phyloP scores from a whole-genome alignment of 139 green algal species.

The Tetradesmus obliquus region DNA sequence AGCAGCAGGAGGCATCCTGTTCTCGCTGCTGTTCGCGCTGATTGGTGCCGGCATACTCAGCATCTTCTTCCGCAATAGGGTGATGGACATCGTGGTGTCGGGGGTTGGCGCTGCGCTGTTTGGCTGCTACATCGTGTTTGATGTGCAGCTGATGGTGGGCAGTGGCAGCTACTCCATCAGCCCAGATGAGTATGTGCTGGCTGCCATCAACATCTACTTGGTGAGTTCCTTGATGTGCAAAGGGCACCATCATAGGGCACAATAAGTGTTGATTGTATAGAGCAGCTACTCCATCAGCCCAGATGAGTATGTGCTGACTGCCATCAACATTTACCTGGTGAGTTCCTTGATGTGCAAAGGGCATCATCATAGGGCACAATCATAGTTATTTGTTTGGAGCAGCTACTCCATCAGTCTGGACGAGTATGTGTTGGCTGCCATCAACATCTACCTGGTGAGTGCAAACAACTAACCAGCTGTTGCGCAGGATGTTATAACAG shows the following conservation, averaged over 20 bases:
- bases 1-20: slow-evolving; percentile 40
- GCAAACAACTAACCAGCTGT: too few species aligned
- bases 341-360: not conserved
- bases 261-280: too few species aligned
- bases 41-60: slow-evolving; percentile 30
- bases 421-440: not conserved
- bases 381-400: not conserved
- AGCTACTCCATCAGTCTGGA: slow-evolving; percentile 15
- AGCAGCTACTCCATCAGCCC: slow-evolving; percentile 28
- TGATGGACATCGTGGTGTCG: slow-evolving; percentile 21
- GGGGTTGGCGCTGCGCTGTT: slow-evolving; percentile 15
- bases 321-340: slow-evolving; percentile 61
- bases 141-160: slow-evolving; percentile 45
- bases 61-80: slow-evolving; percentile 14
- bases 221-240: slow-evolving; percentile 17
- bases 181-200: slow-evolving; percentile 63
- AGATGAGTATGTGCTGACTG: not conserved
- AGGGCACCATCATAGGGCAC: too few species aligned
- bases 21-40: slow-evolving; percentile 37
- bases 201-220: slow-evolving; percentile 59
- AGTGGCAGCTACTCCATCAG: slow-evolving; percentile 47
- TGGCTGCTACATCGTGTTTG: slow-evolving; percentile 44
- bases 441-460: slow-evolving; percentile 61
- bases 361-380: too few species aligned
- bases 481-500: too few species aligned